Evolutionary conservation across 306 rosid species (phyloP).

Genomic region (Trichosanthes cucumerina): DNA sequence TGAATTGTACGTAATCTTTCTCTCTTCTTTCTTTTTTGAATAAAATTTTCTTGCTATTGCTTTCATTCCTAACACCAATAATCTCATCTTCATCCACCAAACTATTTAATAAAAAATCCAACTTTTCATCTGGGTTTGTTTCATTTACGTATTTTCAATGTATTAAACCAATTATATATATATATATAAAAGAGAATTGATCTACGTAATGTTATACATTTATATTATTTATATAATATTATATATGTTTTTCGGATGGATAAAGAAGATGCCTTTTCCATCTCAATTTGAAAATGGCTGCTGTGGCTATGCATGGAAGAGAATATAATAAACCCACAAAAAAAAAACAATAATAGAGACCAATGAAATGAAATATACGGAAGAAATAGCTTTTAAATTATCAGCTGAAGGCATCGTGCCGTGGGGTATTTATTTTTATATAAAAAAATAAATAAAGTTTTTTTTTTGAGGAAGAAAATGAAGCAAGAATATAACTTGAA

Average conservation of each 20-base stretch:
- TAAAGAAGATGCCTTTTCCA: not conserved
- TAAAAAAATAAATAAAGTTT: too few species aligned
- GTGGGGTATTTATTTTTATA: not conserved
- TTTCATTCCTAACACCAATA: not conserved
- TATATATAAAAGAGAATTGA: too few species aligned
- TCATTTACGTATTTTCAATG: not conserved
- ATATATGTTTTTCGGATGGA: not conserved
- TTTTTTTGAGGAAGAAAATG: not conserved
- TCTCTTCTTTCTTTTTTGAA: not conserved
- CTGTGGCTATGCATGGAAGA: conserved; percentile 1
- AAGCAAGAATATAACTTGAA: not conserved
- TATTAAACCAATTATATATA: not conserved
- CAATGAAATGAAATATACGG: not conserved
- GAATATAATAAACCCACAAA: not conserved
- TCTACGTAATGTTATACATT: not conserved
- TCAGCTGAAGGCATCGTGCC: conserved; percentile 1
- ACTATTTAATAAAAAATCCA: too few species aligned
- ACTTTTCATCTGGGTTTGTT: not conserved
- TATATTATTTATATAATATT: too few species aligned
- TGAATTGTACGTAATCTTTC: conserved; percentile 17
- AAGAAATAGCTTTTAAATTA: not conserved
- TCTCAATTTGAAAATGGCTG: not conserved
- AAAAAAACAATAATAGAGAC: not conserved
- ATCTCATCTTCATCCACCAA: not conserved
- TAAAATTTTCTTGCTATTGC: not conserved